Conservation (phyloP, 257 asterid species). For the Solanum chiquidenum region DNA sequence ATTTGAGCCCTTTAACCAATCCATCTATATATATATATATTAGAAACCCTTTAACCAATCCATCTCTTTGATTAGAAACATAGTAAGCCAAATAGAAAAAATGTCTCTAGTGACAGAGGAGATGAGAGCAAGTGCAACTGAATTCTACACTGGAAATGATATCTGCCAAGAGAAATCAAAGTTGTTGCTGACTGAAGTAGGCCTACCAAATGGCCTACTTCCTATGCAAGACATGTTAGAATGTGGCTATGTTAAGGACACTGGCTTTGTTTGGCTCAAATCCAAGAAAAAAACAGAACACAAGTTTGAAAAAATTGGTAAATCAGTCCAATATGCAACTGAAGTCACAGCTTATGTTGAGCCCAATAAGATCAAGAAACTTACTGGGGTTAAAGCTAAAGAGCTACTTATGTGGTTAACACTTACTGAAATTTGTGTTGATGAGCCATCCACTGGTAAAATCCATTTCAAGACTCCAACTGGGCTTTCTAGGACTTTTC, state of each 20-base stretch:
- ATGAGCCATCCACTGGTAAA: constrained; percentile 15
- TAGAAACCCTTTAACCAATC: background rate
- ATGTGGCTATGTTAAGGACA: constrained; percentile 22
- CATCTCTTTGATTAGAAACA: background rate
- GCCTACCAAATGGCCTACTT: constrained; percentile 29
- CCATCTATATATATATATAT: background rate
- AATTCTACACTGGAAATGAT: constrained; percentile 19
- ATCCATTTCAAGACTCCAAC: constrained; percentile 27
- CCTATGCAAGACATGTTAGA: constrained; percentile 32
- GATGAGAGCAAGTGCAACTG: constrained; percentile 27
- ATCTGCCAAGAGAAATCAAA: constrained; percentile 24
- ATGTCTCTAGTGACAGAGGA: constrained; percentile 29
- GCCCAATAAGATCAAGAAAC: constrained; percentile 29
- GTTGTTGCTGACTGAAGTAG: constrained; percentile 16
- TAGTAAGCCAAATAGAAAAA: background rate
- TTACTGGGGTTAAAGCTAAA: constrained; percentile 35
- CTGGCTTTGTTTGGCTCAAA: constrained; percentile 36
- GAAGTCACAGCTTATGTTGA: constrained; percentile 34
- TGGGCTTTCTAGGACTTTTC: constrained; percentile 20
- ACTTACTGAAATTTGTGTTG: constrained; percentile 12
- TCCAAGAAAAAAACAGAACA: constrained; percentile 30
- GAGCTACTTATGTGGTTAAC: constrained; percentile 30
- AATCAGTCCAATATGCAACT: constrained; percentile 12
- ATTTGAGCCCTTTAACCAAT: background rate
- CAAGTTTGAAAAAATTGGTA: constrained; percentile 19